Conservation (phyloP, 2,329 filamentous ascomycete genomes). For the Emergomyces orientalis region DNA sequence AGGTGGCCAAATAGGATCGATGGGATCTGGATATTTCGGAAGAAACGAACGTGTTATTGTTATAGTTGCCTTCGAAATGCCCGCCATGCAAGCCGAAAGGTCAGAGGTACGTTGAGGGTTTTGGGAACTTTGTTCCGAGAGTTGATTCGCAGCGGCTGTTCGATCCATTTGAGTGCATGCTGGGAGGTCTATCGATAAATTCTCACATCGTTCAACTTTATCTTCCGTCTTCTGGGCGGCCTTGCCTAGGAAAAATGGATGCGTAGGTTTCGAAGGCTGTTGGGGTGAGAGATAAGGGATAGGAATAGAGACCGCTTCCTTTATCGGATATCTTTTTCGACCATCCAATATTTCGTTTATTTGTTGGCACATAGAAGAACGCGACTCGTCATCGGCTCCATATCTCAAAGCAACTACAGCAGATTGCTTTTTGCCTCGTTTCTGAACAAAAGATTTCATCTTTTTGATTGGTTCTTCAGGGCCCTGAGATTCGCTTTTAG, state of each 20-base stretch:
- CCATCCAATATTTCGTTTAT: slow-evolving; percentile 55
- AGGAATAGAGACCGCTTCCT: neutral
- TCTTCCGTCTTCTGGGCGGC: slow-evolving; percentile 22
- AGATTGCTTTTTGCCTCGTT: slow-evolving; percentile 26
- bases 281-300: neutral
- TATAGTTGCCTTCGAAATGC: neutral
- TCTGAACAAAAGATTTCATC: slow-evolving; percentile 4
- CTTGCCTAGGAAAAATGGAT: slow-evolving; percentile 63
- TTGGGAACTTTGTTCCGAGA: neutral
- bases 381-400: slow-evolving; percentile 40
- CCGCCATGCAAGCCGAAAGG: neutral
- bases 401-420: slow-evolving; percentile 52
- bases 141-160: neutral
- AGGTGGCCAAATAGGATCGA: slow-evolving; percentile 34
- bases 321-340: slow-evolving; percentile 21
- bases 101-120: neutral
- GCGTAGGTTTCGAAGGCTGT: slow-evolving; percentile 40
- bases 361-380: slow-evolving; percentile 45
- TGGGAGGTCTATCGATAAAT: neutral
- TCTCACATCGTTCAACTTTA: neutral
- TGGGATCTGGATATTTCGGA: slow-evolving; percentile 19
- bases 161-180: neutral
- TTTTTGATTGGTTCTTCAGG: slow-evolving; percentile 12
- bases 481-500: slow-evolving; percentile 15
- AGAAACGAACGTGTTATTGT: neutral